A percentile compares a stretch with the other conserved stretches of the same genome.
Conservation (phyloP, 2,329 filamentous ascomycete species). For the Microdochium nivale region DNA sequence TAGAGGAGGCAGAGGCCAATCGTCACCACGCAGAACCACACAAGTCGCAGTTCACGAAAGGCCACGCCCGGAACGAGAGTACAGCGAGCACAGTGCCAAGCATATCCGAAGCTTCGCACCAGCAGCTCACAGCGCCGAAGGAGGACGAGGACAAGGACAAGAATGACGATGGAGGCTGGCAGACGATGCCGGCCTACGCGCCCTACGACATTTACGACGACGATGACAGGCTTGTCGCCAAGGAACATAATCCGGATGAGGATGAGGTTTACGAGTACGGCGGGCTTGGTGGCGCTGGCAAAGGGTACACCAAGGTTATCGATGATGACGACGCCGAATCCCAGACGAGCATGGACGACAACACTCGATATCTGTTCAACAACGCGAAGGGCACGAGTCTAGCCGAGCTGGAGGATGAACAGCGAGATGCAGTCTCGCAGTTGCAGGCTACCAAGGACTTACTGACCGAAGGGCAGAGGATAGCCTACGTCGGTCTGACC, state of each 20-base stretch:
- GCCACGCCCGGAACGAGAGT: constrained; percentile 28
- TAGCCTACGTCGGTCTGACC: constrained; percentile 90
- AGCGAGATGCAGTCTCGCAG: constrained; percentile 77
- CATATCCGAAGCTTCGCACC: constrained; percentile 85
- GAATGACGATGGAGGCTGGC: constrained; percentile 69
- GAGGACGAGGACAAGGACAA: constrained; percentile 43
- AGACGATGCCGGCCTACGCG: constrained; percentile 88
- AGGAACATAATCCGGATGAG: constrained; percentile 64
- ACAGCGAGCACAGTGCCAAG: constrained; percentile 23
- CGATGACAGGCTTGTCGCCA: constrained; percentile 77
- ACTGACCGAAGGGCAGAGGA: constrained; percentile 87
- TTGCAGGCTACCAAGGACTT: constrained; percentile 94
- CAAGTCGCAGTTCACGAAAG: constrained; percentile 12
- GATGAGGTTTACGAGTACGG: constrained; percentile 60
- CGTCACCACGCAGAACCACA: constrained; percentile 12
- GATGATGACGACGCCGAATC: constrained; percentile 92
- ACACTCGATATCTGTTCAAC: constrained; percentile 92
- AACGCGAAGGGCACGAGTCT: constrained; percentile 52
- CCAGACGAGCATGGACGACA: constrained; percentile 92
- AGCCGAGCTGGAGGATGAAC: constrained; percentile 67
- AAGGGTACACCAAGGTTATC: constrained; percentile 91
- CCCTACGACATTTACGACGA: constrained; percentile 95
- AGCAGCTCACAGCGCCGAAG: constrained; percentile 56
- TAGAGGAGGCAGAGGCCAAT: constrained; percentile 17
- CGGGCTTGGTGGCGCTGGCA: constrained; percentile 79